Evolutionary conservation across 192 early-diverging fungal species (phyloP), one percentile per base, ranked within the genome.

Genomic region (Entrophospora sp.): DNA sequence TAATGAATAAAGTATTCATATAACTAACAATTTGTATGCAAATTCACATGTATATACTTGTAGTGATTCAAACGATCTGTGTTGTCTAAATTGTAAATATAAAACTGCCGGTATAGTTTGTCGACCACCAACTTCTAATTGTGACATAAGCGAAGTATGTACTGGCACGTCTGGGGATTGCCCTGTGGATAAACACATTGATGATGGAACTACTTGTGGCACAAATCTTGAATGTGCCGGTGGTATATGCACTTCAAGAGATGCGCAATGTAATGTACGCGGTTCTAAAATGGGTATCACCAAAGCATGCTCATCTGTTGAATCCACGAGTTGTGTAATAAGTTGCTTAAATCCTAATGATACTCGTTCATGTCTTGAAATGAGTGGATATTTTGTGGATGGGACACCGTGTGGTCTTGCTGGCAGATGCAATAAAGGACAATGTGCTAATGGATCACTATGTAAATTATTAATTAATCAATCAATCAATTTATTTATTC

Each of bases 121-220:
- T 67, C 83, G 91, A n/a, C 68, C 83, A 1, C 70, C 86, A 7
- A 78, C 77, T 59, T 89, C 88, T 3, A 79, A 85, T 28, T 97
- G 95, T 77, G 93, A 95, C 74, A 72, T 86, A 34, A 70, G 77
- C 2, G 90, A 91, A 72, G 78, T 75, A 0, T 97, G 93, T 74
- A 79, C 85, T 25, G 95, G 95, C 37, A 69, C 69, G 1, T 82
- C 75, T 42, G 71, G 83, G 5, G 71, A 75, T 1, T 97, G 93
- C 64, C 93, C 93, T 1, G 14, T 59, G 1, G 89, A 95, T 71
- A 32, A 44, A 5, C 87, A 83, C 36, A 55, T 89, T 0, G 32
- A 70, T 5, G 87, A 97, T 65, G 85, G 87, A 18, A 80, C 80
- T 0, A 44, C 77, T 4, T 97, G 95, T 66, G 83, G 82, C 6